Evolutionary conservation across 805 yeast genomes (phyloP), one percentile per base, ranked within the genome.

Genomic region (Lipomyces spencermartinsiae): DNA sequence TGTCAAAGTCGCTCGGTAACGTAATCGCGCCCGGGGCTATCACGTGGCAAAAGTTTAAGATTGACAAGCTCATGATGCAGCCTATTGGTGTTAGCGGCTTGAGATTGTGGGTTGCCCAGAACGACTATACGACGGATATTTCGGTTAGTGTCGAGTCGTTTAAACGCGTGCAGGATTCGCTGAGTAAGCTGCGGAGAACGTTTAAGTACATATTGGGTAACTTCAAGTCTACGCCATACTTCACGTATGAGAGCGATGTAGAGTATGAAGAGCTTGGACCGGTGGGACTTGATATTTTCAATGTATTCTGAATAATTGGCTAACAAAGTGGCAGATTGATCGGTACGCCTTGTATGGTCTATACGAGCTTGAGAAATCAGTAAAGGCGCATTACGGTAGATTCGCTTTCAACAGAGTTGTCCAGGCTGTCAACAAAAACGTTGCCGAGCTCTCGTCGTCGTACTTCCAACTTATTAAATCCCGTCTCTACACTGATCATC

Each of bases 1-100:
- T 94, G 98, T 93, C 98, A 2, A 95, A 95, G 76, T 92, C 97
- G 0, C 79, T 90, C 51, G 97, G 98, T 0, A 95, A 95, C 73
- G 88, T 88, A 0, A 84, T 93, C 25, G 77, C 85, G 1, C 98
- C 98, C 0, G 74, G 74, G 2, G 87, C 87, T 46, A 85, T 92
- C 8, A 85, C 94, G 46, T 68, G 72, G 34, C 79, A 84, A 49
- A 97, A 96, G 1, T 81, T 82, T 66, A 78, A 79, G 63, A 43
- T 43, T 43, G 49, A 43, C n/a, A 43, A 43, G 49, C 22, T 43
- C 49, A 80, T 84, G 4, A 77, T 79, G 7, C 91, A 92, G 0
- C 82, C 87, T 14, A 80, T 94, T 25, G 98, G 99, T 10, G 85
- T 92, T 19, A 98, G 93, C 77, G 99, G 99, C 0, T 80, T 95